phyloP scores from a whole-genome alignment of 768 basidiomycete genomes.

The Phaffia australis region DNA sequence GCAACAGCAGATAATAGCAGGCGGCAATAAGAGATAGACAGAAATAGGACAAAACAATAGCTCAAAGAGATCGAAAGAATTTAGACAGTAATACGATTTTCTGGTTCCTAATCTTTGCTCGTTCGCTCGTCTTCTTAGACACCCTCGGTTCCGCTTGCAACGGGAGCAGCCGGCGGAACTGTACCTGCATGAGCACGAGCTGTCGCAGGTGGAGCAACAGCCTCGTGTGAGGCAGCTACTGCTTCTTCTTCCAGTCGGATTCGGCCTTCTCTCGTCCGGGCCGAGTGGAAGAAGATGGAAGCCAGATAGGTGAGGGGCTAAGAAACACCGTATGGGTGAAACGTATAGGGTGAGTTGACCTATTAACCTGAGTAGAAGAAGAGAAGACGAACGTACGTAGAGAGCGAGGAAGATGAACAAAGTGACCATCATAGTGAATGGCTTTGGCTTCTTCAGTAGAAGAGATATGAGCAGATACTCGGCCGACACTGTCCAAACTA shows the following conservation, averaged over 20 bases:
- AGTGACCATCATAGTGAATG: slow-evolving; percentile 37
- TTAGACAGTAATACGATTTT: too few species aligned
- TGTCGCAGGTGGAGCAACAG: neutral
- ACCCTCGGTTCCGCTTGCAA: too few species aligned
- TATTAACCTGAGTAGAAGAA: neutral
- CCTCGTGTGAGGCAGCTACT: slow-evolving; percentile 3
- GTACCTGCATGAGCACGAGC: too few species aligned
- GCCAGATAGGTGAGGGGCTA: slow-evolving; percentile 14
- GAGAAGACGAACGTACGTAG: slow-evolving; percentile 26
- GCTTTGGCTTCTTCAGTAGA: slow-evolving; percentile 34
- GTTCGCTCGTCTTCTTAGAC: too few species aligned
- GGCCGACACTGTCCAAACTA: slow-evolving; percentile 30
- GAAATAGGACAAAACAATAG: too few species aligned
- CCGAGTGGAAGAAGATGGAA: slow-evolving; percentile 11
- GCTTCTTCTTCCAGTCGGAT: slow-evolving; percentile 24
- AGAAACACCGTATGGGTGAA: neutral
- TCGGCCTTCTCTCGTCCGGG: slow-evolving; percentile 13
- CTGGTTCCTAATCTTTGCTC: too few species aligned
- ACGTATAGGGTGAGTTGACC: neutral
- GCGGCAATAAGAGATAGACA: too few species aligned
- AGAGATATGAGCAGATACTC: slow-evolving; percentile 31
- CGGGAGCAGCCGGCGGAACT: too few species aligned
- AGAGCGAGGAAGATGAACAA: slow-evolving; percentile 38
- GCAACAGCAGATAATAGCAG: too few species aligned
- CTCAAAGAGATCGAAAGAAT: too few species aligned